Base-by-base conservation (phyloP, 2,329 filamentous ascomycete genomes). In the Apiospora rasikravindrae region DNA sequence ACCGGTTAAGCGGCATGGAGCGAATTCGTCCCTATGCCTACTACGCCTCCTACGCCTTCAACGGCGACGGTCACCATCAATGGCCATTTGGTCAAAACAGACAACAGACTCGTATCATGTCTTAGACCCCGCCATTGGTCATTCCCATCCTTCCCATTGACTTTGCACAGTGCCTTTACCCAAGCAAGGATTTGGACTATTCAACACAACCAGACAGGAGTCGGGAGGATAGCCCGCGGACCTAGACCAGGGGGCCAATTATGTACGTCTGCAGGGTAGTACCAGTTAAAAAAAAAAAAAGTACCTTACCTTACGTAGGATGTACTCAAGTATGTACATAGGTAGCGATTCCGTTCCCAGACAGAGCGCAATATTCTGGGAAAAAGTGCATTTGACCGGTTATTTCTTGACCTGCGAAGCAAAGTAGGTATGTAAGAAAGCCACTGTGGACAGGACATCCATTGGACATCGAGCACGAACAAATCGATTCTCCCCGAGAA, bases 121-220 rank as follows among this genome's bases (percentile, higher is more conserved):
- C 29, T 64, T n/a, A n/a, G 29, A 64, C 53, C 53, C 53, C 29
- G 53, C 53, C 53, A 37, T 37, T n/a, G 29, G 19, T 4, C 16
- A 37, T n/a, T 61, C 16, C 33, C 33, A 37, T 37, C 2, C 33
- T 37, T 37, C 33, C 53, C 53, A 61, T 61, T 61, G 53, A 37
- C 53, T 61, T 64, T 64, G 53, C 53, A 64, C 53, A 64, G 53
- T 64, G 53, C 33, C n/a, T 64, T 19, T 64, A 6, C 14, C 49
- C 49, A n/a, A 33, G 33, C 49, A n/a, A 33, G 33, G 22, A 4
- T 64, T 33, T 7, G 53, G 53, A 61, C 26, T 61, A 37, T 33
- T 8, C 37, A 37, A 4, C 8, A 8, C 37, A 37, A 33, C 16
- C 13, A 37, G 10, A 11, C 14, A 37, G 29, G 29, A n/a, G 19